A percentile compares a stretch with the other conserved stretches of the same genome.
Conservation (phyloP, 352 stramenopile species). For the Blastocystis hominis region DNA sequence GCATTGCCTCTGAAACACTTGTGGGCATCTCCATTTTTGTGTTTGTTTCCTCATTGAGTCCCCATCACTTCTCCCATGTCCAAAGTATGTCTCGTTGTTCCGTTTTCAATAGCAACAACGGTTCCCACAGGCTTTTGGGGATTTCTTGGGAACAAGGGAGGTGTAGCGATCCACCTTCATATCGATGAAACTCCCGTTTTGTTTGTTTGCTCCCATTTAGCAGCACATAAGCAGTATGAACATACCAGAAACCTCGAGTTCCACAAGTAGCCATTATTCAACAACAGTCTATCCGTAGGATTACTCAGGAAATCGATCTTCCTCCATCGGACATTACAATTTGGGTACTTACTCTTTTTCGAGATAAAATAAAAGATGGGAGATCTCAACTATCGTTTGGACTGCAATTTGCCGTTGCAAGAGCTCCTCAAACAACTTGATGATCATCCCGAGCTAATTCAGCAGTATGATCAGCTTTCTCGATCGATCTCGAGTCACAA, state of each 20-base stretch:
- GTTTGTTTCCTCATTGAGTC: not conserved
- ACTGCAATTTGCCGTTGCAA: not conserved
- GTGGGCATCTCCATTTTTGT: constrained; percentile 23
- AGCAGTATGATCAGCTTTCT: not conserved
- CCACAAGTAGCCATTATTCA: not conserved
- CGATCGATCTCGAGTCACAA: not conserved
- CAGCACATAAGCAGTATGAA: not conserved
- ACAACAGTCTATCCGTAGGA: not conserved
- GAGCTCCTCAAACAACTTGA: not conserved
- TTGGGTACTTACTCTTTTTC: not conserved
- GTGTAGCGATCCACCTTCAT: not conserved
- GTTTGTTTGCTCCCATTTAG: constrained; percentile 18
- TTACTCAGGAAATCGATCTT: not conserved
- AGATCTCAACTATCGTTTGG: constrained; percentile 30
- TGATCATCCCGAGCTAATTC: not conserved
- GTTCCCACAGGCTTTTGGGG: constrained; percentile 7
- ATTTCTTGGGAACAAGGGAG: constrained; percentile 40
- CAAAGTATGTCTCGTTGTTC: not conserved
- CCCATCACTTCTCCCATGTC: not conserved
- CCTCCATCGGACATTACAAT: not conserved
- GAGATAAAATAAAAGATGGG: not conserved
- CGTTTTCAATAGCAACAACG: not conserved
- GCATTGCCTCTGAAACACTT: not conserved
- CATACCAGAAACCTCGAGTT: not conserved
- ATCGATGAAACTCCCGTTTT: not conserved